phyloP scores from a whole-genome alignment of 2,329 filamentous ascomycete genomes.

The Neopestalotiopsis sp. region DNA sequence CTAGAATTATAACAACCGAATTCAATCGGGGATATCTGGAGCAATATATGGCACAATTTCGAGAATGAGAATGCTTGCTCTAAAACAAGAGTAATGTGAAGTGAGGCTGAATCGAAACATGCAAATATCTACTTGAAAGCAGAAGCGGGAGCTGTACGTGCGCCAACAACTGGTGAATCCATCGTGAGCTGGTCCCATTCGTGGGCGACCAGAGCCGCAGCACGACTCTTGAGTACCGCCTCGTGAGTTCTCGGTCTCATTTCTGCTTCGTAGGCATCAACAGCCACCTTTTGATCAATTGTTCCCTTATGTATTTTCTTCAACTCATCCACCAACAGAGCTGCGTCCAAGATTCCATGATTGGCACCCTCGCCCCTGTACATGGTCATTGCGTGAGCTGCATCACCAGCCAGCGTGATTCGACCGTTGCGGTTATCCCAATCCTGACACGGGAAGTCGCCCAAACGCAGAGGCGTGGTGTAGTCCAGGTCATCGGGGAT shows the following conservation, averaged over 20 bases:
- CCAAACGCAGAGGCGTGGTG: conserved; percentile 23
- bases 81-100: too few relatives aligned
- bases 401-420: conserved; percentile 56
- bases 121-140: conserved; percentile 2
- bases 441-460: conserved; percentile 41
- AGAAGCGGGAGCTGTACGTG: neutral
- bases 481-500: conserved; percentile 44
- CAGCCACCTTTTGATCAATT: conserved; percentile 6
- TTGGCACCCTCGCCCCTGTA: conserved; percentile 47
- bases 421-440: conserved; percentile 49
- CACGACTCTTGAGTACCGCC: conserved; percentile 19
- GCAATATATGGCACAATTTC: too few relatives aligned
- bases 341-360: conserved; percentile 46
- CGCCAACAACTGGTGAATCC: conserved; percentile 3
- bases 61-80: too few relatives aligned
- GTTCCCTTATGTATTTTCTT: conserved; percentile 2
- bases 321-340: conserved; percentile 30
- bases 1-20: neutral
- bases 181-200: neutral
- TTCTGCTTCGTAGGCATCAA: conserved; percentile 6
- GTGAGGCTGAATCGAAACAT: neutral
- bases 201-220: conserved; percentile 29
- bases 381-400: conserved; percentile 66
- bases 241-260: conserved; percentile 12
- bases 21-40: neutral